Conservation (phyloP, 129 eudicot genomes). For the Tanacetum coccineum region DNA sequence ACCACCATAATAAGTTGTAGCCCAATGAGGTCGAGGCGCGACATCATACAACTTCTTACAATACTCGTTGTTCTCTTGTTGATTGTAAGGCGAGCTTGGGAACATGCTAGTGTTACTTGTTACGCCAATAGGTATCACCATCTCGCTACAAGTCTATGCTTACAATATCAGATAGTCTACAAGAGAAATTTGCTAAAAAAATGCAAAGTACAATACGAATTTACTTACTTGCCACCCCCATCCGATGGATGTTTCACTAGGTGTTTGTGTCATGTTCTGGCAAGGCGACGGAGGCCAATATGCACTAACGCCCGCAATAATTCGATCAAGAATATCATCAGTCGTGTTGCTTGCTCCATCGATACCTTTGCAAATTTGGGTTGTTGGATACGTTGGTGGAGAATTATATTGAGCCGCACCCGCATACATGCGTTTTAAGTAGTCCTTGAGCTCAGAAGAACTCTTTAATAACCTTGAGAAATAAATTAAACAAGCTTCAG, state of each 20-base stretch:
- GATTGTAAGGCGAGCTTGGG: conserved; percentile 37
- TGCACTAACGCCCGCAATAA: conserved; percentile 44
- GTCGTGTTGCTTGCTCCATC: background rate
- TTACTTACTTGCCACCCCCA: conserved; percentile 75
- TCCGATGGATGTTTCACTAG: conserved; percentile 35
- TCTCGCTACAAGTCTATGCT: conserved; percentile 57
- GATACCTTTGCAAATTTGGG: background rate
- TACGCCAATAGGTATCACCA: conserved; percentile 60
- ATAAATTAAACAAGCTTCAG: no score
- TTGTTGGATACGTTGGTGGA: background rate
- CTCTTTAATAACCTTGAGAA: background rate
- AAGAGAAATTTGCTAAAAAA: no score
- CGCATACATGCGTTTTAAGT: background rate
- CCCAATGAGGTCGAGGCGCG: conserved; percentile 35
- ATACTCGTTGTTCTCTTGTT: conserved; percentile 3
- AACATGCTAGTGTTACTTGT: conserved; percentile 56
- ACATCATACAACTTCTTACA: conserved; percentile 47
- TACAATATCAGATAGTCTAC: background rate
- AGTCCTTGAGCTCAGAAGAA: background rate
- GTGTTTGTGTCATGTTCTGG: conserved; percentile 16
- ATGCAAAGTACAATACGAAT: background rate
- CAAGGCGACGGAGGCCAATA: conserved; percentile 23
- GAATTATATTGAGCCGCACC: background rate
- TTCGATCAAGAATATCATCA: conserved; percentile 16
- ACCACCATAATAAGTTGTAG: no score